Base-by-base conservation (phyloP, 129 eudicot species). In the Helichrysum umbraculigerum region DNA sequence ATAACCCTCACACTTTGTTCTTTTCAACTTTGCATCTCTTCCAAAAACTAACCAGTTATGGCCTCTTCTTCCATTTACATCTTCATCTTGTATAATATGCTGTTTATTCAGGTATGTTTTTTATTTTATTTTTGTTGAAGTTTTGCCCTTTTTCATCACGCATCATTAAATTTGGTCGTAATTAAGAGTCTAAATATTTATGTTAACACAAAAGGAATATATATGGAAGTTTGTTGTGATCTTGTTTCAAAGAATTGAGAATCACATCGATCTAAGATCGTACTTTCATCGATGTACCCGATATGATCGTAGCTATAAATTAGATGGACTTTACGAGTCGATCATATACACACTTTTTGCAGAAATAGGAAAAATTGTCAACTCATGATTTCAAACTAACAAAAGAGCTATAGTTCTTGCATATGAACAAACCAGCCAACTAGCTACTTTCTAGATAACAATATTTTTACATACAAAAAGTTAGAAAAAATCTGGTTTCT, bases 91-190 rank as follows among this genome's bases (percentile, higher is more conserved):
- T 70, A 41, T 81, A 70, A 17, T 78, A 71, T 81, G 33, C 76
- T 86, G 52, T 76, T 83, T 50, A 74, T 78, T 20, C 85, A 78
- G 83, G 90, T 83, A 77, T 10, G 50, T 9, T 73, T 50, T 25
- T 25, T 1, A 25, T 25, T 25, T 25, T 25, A 25, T n/a, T n/a
- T 74, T 34, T 47, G 37, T 6, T 35, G 30, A 34, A 61, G 32
- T 30, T n/a, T 65, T 50, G 20, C 34, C 72, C 29, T 52, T 30
- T 44, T 65, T 44, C 41, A 63, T 75, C 47, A 57, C 5, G 44
- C 41, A 32, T 64, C 10, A 28, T 63, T 29, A 5, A n/a, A 59
- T 64, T 29, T 29, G 41, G 34, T 15, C 16, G 32, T 4, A 30
- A 64, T 0, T 6, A 57, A 19, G 11, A 54, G n/a, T 22, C 5